Base-by-base conservation (phyloP, 371 early-diverging fungal genomes). In the Gilbertella persicaria region DNA sequence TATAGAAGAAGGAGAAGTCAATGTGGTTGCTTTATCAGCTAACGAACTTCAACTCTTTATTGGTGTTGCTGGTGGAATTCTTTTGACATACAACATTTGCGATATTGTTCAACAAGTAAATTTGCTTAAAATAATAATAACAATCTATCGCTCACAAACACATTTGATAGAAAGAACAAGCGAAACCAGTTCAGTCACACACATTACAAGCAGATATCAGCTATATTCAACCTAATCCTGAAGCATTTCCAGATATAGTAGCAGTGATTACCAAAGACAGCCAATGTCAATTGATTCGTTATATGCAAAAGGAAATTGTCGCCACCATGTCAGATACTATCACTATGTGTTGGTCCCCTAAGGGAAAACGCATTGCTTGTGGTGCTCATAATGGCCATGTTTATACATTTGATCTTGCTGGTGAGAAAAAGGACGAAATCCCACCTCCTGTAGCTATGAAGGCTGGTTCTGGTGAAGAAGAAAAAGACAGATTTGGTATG, bases 321-420 rank as follows among this genome's bases (percentile, higher is more conserved):
- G 47, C 58, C 0, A 47, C 46, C 0, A 44, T 78, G 0, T 55
- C 64, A 8, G 26, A 58, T 24, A 30, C 51, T 3, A 37, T 53
- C 10, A 60, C 73, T 14, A 60, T 70, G 20, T 79, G 73, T 39
- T 82, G 82, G 82, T 79, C 80, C 6, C 78, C 69, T 21, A 78
- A 73, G 43, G 82, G 82, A 30, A 78, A 76, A 20, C 82, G 79
- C 30, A 50, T 82, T 26, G 66, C 67, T 2, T 71, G 71, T 36
- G 82, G 82, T 21, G 52, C 55, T 2, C 38, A 45, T 14, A 37
- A 62, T 28, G 79, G 77, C 9, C 33, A 36, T 10, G 23, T 82
- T 9, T 26, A 38, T 3, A 64, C 69, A 5, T 78, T 59, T 54
- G 69, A 68, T 38, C 45, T 51, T 0, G 37, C 58, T 8, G 82